Base-by-base conservation (phyloP, 2,329 filamentous ascomycete genomes). In the Pseudocercospora macadamiae region DNA sequence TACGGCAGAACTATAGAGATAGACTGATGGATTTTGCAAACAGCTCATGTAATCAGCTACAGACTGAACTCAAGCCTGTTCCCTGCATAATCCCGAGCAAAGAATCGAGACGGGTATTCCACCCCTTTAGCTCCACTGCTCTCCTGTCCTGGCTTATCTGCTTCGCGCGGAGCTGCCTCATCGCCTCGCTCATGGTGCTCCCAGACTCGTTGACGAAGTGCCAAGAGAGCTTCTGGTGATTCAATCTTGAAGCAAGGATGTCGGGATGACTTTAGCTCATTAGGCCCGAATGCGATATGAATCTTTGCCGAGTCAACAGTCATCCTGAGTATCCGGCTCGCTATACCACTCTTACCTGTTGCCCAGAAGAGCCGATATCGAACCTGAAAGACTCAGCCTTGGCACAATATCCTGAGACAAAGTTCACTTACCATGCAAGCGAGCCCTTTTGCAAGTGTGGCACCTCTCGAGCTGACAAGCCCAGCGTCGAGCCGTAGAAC, bases 91-190 rank as follows among this genome's bases (percentile, higher is more conserved):
- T 77, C 75, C 55, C 75, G 78, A 0, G 83, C 84, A 70, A 88
- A 88, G 70, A 88, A 88, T 12, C 86, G 76, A 32, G 73, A 76
- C 0, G 85, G 85, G 65, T 86, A 87, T 69, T 87, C 85, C 1
- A 80, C 79, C 0, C 83, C 84, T 66, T 83, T 75, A 0, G 76
- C 72, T 2, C 83, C 80, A 51, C 61, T 67, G 64, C 76, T 73
- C 56, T 73, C 71, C 23, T 73, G 75, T 0, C 84, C 85, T 0
- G 85, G 84, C 69, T 75, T 68, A 74, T 88, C 85, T 2, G 80
- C 83, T 57, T 78, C 77, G 57, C 71, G 70, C 0, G 85, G 85
- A 3, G 83, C 82, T 0, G 78, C 78, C 2, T 74, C 70, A 0
- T 80, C 81, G 0, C 82, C 82, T 0, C 68, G 69, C 54, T 78